Evolutionary conservation across 1,284 basidiomycete species (phyloP).

Genomic region (Prillingera fragicola): DNA sequence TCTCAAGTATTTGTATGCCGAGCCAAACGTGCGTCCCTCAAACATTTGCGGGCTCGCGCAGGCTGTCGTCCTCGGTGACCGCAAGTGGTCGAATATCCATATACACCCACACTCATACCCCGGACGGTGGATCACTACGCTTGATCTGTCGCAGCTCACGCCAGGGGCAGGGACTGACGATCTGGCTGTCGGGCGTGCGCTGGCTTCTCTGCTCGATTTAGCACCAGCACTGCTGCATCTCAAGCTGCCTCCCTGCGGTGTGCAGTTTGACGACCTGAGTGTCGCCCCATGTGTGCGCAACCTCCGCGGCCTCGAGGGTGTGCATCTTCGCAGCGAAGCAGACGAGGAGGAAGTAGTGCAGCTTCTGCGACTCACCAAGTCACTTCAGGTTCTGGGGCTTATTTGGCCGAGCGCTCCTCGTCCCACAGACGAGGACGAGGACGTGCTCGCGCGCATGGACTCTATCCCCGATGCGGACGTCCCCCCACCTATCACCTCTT

Average conservation of each 20-base stretch:
- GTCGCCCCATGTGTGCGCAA: conserved; percentile 42
- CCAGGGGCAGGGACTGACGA: conserved; percentile 59
- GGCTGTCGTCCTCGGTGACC: conserved; percentile 59
- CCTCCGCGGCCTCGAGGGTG: conserved; percentile 59
- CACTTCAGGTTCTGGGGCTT: conserved; percentile 63
- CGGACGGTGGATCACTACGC: conserved; percentile 69
- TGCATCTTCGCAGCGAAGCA: conserved; percentile 46
- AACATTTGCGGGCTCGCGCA: conserved; percentile 58
- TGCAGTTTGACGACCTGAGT: conserved; percentile 52
- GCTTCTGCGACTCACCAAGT: conserved; percentile 56
- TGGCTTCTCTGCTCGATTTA: conserved; percentile 56
- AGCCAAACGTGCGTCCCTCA: conserved; percentile 52
- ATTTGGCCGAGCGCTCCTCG: conserved; percentile 50
- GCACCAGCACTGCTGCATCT: conserved; percentile 62
- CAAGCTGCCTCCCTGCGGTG: conserved; percentile 56
- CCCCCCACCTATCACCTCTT: conserved; percentile 28
- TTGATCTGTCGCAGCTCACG: conserved; percentile 63
- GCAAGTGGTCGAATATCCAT: conserved; percentile 76
- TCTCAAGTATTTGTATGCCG: conserved; percentile 62
- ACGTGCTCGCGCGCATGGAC: conserved; percentile 15
- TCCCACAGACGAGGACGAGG: conserved; percentile 17
- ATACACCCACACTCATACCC: conserved; percentile 75
- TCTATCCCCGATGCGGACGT: neutral
- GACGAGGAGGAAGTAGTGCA: conserved; percentile 40
- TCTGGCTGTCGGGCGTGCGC: conserved; percentile 40